These are phyloP conservation scores for Verticillium zaregamsianum DNA, from an alignment of 2,329 filamentous ascomycete genomes.

Conservation along the genomic window DNA sequence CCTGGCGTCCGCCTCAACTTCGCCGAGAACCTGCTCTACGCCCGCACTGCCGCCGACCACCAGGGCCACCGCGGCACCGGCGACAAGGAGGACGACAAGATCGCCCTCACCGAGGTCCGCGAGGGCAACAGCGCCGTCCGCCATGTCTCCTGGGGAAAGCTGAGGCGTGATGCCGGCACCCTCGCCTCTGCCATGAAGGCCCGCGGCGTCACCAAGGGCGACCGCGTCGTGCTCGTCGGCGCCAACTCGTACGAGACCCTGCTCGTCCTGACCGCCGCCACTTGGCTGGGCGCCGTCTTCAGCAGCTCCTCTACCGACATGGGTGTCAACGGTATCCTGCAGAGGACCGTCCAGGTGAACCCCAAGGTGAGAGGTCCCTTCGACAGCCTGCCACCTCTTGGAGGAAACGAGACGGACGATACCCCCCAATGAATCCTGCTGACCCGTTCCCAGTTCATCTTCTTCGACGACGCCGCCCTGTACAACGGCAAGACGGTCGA, in stretches of 20 bases:
- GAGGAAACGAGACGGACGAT: too few relatives aligned
- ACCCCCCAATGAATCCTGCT: not conserved
- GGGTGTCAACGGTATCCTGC: slow-evolving; percentile 73
- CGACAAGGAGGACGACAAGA: slow-evolving; percentile 66
- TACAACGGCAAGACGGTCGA: slow-evolving; percentile 78
- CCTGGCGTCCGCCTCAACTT: slow-evolving; percentile 70
- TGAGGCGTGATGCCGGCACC: slow-evolving; percentile 54
- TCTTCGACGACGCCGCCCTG: slow-evolving; percentile 74
- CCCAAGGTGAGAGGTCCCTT: slow-evolving; percentile 49
- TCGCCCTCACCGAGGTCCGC: slow-evolving; percentile 69
- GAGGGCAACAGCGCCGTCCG: slow-evolving; percentile 57
- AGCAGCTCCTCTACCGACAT: slow-evolving; percentile 78
- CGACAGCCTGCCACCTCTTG: too few relatives aligned
- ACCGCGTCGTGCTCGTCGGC: slow-evolving; percentile 71
- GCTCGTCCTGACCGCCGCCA: slow-evolving; percentile 64
- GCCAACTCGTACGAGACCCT: slow-evolving; percentile 73
- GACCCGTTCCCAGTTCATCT: slow-evolving; percentile 52
- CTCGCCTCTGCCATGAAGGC: slow-evolving; percentile 64
- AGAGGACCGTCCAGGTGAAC: slow-evolving; percentile 69
- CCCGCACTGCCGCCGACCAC: slow-evolving; percentile 34
- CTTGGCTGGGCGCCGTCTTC: slow-evolving; percentile 70
- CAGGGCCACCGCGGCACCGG: slow-evolving; percentile 42
- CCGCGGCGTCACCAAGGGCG: slow-evolving; percentile 64
- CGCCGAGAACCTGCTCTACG: slow-evolving; percentile 75
- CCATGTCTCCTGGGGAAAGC: slow-evolving; percentile 62